A percentile compares a stretch with the other conserved stretches of the same genome.
These are phyloP conservation scores for Neocallimastix lanati DNA, from an alignment of 192 early-diverging fungal species.

Conservation along the genomic window DNA sequence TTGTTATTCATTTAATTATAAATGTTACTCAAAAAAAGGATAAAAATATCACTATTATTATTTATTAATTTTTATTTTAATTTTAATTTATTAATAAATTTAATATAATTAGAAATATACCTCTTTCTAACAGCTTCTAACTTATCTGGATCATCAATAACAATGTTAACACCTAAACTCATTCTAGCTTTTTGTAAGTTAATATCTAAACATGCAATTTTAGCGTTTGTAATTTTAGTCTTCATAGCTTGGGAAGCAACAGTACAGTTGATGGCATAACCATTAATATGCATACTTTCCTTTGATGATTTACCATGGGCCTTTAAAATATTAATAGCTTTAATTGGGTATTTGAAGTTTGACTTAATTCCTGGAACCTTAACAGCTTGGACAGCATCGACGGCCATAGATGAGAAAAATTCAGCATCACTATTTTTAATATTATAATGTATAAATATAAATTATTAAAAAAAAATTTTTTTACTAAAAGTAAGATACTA, in stretches of 20 bases:
- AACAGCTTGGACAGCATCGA: conserved; percentile 82
- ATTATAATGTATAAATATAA: background rate
- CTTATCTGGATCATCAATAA: conserved; percentile 94
- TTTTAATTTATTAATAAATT: too few relatives aligned
- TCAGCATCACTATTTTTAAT: conserved; percentile 55
- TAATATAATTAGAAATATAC: too few relatives aligned
- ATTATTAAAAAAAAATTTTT: too few relatives aligned
- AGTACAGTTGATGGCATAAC: conserved; percentile 96
- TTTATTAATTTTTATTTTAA: too few relatives aligned
- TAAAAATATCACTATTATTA: too few relatives aligned
- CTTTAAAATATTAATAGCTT: conserved; percentile 92
- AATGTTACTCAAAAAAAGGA: too few relatives aligned
- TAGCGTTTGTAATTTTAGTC: conserved; percentile 66
- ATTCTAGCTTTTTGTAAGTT: conserved; percentile 96
- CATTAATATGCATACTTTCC: conserved; percentile 74
- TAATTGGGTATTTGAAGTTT: conserved; percentile 85
- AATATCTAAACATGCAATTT: conserved; percentile 95
- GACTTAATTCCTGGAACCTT: conserved; percentile 68
- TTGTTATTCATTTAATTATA: too few relatives aligned
- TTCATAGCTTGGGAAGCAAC: conserved; percentile 89
- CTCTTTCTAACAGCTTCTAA: conserved; percentile 86
- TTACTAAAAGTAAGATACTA: too few relatives aligned
- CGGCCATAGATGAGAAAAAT: conserved; percentile 89
- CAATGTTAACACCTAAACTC: conserved; percentile 94
- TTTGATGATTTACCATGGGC: conserved; percentile 83